Evolutionary conservation across 106 monocot genomes (phyloP).

Genomic region (Acorus calamus): DNA sequence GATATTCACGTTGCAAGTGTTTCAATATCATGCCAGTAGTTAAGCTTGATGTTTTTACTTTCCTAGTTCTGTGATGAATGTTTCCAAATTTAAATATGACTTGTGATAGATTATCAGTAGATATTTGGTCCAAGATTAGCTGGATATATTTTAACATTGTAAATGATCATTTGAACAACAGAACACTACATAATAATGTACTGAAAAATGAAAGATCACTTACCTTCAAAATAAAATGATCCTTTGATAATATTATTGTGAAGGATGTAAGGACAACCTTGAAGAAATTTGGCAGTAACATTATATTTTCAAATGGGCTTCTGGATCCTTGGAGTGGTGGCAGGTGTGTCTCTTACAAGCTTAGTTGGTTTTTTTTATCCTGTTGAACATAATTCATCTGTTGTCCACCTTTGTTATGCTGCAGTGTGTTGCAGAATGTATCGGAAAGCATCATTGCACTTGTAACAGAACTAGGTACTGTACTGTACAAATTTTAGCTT

Average conservation of each 20-base stretch:
- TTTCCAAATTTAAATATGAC: too few relatives aligned
- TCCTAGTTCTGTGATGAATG: too few relatives aligned
- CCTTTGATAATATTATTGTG: not conserved
- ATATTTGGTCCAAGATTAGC: too few relatives aligned
- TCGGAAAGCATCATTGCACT: constrained; percentile 70
- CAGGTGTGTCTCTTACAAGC: constrained; percentile 23
- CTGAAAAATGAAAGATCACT: too few relatives aligned
- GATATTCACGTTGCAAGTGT: too few relatives aligned
- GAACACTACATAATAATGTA: too few relatives aligned
- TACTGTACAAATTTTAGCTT: not conserved
- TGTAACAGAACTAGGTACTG: constrained; percentile 66
- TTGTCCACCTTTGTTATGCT: not conserved
- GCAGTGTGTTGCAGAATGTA: constrained; percentile 78
- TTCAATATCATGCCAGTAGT: too few relatives aligned
- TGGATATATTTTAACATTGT: too few relatives aligned
- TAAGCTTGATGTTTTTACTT: too few relatives aligned
- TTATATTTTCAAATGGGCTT: constrained; percentile 92
- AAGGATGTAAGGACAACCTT: constrained; percentile 50
- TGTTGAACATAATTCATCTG: not conserved
- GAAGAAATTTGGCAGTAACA: constrained; percentile 84
- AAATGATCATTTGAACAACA: too few relatives aligned
- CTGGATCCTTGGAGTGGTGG: constrained; percentile 98
- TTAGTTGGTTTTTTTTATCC: not conserved
- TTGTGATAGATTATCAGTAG: too few relatives aligned
- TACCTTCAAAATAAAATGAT: too few relatives aligned